Base-by-base conservation (phyloP, 257 asterid genomes). In the Penstemon eatonii region DNA sequence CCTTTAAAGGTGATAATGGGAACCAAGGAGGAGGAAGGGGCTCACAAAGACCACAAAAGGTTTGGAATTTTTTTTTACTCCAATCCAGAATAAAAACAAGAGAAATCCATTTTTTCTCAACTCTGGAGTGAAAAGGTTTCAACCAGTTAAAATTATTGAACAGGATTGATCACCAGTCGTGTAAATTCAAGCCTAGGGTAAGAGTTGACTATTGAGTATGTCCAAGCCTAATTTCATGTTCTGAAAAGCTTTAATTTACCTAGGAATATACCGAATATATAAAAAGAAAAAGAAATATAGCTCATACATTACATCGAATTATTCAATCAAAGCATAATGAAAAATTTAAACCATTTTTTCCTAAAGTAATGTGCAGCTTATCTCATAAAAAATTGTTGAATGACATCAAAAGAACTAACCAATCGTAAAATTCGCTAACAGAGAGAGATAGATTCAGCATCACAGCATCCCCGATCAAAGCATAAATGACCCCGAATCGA, bases 391-490 rank as follows among this genome's bases (percentile, higher is more conserved):
- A 38, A 41, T 47, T 47, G 51, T 66, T 56, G 15, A 71, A 60
- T 44, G 60, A 60, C 39, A 51, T 60, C 42, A 36, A 56, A 69
- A 73, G 63, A 81, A 78, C 99, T 83, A 67, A 93, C 99, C 88
- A 69, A 36, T 75, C 71, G 44, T 85, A 89, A 51, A 71, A 82
- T 8, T 89, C 91, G 82, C 70, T 76, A 68, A 85, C 91, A 56
- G 89, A 59, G 45, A 85, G 79, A 70, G 77, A 80, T 44, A 88
- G 91, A 73, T 81, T 89, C 80, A 86, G 72, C 90, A 89, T 83
- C 75, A 89, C 96, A 59, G 85, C 82, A 63, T 94, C 92, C 76
- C 95, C 97, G 1, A 94, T 90, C 78, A 93, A 76, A 67, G 82
- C 79, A 84, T 90, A 93, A 54, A 90, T 55, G 74, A 93, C 82